Evolutionary conservation across 768 basidiomycete species (phyloP), one percentile per base, ranked within the genome.

Genomic region (Mrakia gelida): DNA sequence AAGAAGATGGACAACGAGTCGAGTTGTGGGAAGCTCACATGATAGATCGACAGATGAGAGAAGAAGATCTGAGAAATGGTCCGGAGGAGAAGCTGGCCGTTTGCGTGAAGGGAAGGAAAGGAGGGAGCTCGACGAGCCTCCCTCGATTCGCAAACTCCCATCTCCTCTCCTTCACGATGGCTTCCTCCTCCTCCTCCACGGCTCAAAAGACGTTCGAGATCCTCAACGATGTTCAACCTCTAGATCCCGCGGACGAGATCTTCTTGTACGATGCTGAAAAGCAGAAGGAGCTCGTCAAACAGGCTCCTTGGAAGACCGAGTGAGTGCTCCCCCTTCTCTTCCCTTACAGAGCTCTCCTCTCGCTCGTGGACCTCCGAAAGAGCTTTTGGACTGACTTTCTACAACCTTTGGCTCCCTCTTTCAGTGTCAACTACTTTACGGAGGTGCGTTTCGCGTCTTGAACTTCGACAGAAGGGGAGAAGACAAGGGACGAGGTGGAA

Each of bases 271-370:
- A 85, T 65, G 81, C 80, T 52, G 82, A 82, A 26, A 84, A 84
- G 41, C 85, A 86, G 80, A 81, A 80, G 61, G 85, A 86, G 73
- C 88, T 94, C 79, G 89, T 90, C 80, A 85, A 88, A 54, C 90
- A 91, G 80, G 86, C 88, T 34, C 94, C 93, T 41, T 99, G 96
- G 96, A 87, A 87, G 77, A 89, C 89, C 82, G 96, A 98, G 95
- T 95, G 68, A 79, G 38, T 59, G 71, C 63, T 59, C 34, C n/a
- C 18, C 15, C 30, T 65, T 52, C 41, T 26, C 28, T 34, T 34
- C 30, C 45, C 2, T 11, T 6, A 45, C 9, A 15, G 45, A 45
- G 45, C 45, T 45, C 7, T 45, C 11, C 45, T 45, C 2, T 15
- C 45, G 9, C 15, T 45, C 45, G 45, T 11, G 45, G 45, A 10